phyloP scores from a whole-genome alignment of 345 rosid genomes.

The Citrus cavaleriei region DNA sequence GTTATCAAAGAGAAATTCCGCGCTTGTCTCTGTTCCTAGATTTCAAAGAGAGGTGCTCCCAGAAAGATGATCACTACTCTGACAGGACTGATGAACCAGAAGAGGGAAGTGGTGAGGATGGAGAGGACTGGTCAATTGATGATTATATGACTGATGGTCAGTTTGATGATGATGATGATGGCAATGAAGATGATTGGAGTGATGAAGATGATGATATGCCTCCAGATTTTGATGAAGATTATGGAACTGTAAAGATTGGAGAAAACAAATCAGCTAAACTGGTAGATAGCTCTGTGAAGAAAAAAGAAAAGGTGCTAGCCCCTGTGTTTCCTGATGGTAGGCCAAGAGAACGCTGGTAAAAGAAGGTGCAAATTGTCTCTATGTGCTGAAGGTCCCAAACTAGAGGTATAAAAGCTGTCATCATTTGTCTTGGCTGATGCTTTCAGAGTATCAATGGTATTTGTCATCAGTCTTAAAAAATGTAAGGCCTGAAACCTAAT shows the following conservation, averaged over 20 bases:
- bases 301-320: constrained; percentile 36
- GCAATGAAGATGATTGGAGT: constrained; percentile 43
- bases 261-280: constrained; percentile 30
- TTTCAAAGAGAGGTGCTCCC: constrained; percentile 42
- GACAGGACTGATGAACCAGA: constrained; percentile 26
- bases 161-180: constrained; percentile 27
- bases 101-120: constrained; percentile 38
- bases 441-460: background rate
- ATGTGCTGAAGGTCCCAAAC: background rate
- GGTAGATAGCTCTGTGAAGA: constrained; percentile 27
- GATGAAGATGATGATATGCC: constrained; percentile 65
- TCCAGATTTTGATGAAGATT: constrained; percentile 70
- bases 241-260: constrained; percentile 32
- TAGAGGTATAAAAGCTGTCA: background rate
- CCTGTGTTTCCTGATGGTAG: constrained; percentile 77
- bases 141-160: constrained; percentile 35
- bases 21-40: constrained; percentile 69
- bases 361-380: constrained; percentile 20
- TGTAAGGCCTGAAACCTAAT: constrained; percentile 10
- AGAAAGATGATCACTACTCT: constrained; percentile 28
- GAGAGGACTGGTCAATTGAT: constrained; percentile 51
- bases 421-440: background rate
- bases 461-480: background rate
- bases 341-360: constrained; percentile 78
- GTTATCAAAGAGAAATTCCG: constrained; percentile 90